Base-by-base conservation (phyloP, 495 filamentous ascomycete genomes). In the Penicillium tannophilum region DNA sequence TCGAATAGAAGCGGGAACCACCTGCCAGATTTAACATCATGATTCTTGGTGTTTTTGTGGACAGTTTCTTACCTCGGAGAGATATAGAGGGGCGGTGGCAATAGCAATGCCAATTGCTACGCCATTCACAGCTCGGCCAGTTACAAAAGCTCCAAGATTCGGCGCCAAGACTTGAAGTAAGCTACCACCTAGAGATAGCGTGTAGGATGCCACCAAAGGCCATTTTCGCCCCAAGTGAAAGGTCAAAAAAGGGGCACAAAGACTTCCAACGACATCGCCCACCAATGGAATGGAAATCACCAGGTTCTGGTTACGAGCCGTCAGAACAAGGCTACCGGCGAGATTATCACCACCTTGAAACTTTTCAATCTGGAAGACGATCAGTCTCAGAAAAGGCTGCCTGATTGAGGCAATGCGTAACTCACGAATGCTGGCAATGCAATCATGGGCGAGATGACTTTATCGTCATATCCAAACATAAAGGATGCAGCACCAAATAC, bases 381-480 rank as follows among this genome's bases (percentile, higher is more conserved):
- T 46, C 30, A 19, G 39, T 36, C n/a, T 41, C 24, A 20, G 28
- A 31, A 10, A 16, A 28, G 28, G 28, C 41, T 14, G 20, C 20
- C 20, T 23, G 20, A 36, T 55, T 28, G 31, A 14, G 16, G n/a
- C 39, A 12, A 14, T 46, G 43, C 9, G 19, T 10, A 26, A 52
- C 73, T 71, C 59, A 76, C 74, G 63, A 75, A 76, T 19, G 56
- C 58, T 16, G 58, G 26, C 58, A 76, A 62, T 16, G 74, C 74
- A 14, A 71, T 69, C 44, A 76, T 63, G 1, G 72, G 72, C 7
- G 74, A 76, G n/a, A 76, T 76, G 41, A 75, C 57, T 47, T 76
- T 76, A 62, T 76, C 74, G 33, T 76, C 71, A 51, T 70, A 76
- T 1, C 72, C 74, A 52, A 75, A 75, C 17, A 76, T 55, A 31